Evolutionary conservation across 768 basidiomycete species (phyloP), one percentile per base, ranked within the genome.

Genomic region (Coprinopsis strossmayeri): DNA sequence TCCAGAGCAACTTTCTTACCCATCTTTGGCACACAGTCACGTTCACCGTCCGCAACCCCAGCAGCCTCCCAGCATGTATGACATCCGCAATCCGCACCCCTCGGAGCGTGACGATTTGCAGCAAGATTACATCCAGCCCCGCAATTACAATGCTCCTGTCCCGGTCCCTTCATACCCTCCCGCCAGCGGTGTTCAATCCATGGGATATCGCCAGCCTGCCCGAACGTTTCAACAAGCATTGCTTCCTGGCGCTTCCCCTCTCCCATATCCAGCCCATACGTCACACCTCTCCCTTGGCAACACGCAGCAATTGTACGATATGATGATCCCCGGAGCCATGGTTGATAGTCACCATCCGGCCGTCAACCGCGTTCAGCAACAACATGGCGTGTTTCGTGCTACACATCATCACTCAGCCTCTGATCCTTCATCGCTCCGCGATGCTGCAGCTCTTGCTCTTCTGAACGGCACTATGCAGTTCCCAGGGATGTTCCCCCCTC

Each of bases 331-430:
- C 34, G 74, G 72, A n/a, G 59, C 55, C 27, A 70, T 76, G 48
- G 67, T 67, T 47, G 79, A 84, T 53, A 72, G 70, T 52, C 79
- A 80, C 59, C 79, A 80, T 60, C 76, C 83, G 28, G 77, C 84
- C 26, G 81, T 87, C 49, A 73, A 79, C 44, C 86, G 86, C 55
- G 79, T 87, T 43, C 87, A 90, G 62, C 86, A 88, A 56, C 87
- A 87, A 59, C 83, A 82, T 59, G 81, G 80, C 55, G 74, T 74
- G 38, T 89, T 85, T 69, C 83, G 85, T 30, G 73, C 70, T 23
- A 79, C 76, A 21, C 87, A 91, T 62, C 88, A 90, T 53, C 87
- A 91, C 64, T 90, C 87, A 28, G 77, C 86, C 3, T 89, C 87
- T 1, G 88, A 91, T 59, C 88, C 87, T 2, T 84, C 87, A 27